phyloP scores from a whole-genome alignment of 2,329 filamentous ascomycete species.

The Penicillium occitanis region DNA sequence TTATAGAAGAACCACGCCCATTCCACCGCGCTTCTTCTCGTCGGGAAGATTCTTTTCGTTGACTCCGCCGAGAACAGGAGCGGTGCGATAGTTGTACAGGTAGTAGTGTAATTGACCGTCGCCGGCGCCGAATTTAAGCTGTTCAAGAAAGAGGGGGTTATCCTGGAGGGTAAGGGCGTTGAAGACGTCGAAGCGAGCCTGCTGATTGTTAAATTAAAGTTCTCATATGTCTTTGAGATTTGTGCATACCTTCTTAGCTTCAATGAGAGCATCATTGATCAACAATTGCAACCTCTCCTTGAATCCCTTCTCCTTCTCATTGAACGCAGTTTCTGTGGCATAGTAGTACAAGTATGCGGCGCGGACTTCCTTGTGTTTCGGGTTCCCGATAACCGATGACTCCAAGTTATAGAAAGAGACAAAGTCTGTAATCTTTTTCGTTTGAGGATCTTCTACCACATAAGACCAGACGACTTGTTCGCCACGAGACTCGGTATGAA shows the following conservation, averaged over 20 bases:
- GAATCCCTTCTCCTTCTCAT: constrained; percentile 55
- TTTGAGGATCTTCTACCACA: constrained; percentile 72
- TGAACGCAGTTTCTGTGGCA: constrained; percentile 75
- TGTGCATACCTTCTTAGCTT: constrained; percentile 69
- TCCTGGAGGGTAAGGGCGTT: constrained; percentile 93
- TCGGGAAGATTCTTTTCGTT: constrained; percentile 77
- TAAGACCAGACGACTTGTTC: constrained; percentile 93
- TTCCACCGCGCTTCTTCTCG: constrained; percentile 73
- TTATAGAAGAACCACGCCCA: constrained; percentile 83
- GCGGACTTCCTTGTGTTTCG: constrained; percentile 74
- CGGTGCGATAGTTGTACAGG: constrained; percentile 92
- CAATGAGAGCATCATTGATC: constrained; percentile 79
- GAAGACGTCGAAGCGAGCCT: constrained; percentile 87
- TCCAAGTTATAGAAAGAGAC: constrained; percentile 96
- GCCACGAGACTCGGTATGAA: constrained; percentile 64
- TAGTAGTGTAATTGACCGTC: constrained; percentile 97
- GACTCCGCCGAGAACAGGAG: constrained; percentile 81
- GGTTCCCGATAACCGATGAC: constrained; percentile 82
- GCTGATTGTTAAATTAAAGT: background rate
- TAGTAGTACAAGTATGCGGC: constrained; percentile 99
- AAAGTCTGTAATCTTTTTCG: constrained; percentile 88
- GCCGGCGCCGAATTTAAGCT: constrained; percentile 91
- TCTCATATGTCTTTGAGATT: no score
- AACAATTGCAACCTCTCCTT: constrained; percentile 79
- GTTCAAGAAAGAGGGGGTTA: constrained; percentile 87